These are phyloP conservation scores for Pichia thaimueangensis DNA, from an alignment of 805 yeast species.

Conservation along the genomic window DNA sequence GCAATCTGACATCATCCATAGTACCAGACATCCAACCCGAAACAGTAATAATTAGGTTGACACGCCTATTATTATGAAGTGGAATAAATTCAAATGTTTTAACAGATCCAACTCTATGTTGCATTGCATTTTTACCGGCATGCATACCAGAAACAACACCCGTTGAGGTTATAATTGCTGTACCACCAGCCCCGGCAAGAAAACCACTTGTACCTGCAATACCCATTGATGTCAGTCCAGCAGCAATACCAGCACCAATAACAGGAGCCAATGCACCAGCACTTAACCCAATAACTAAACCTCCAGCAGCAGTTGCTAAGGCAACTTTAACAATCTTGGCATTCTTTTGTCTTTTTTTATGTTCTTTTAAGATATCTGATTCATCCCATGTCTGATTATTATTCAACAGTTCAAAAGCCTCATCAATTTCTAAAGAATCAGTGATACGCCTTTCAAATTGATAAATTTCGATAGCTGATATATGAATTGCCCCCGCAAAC, in stretches of 20 bases:
- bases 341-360: slow-evolving; percentile 59
- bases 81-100: slow-evolving; percentile 92
- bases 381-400: slow-evolving; percentile 64
- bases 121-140: slow-evolving; percentile 83
- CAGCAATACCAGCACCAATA: slow-evolving; percentile 97
- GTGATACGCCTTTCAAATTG: slow-evolving; percentile 90
- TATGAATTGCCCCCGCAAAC: slow-evolving; percentile 58
- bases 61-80: slow-evolving; percentile 80
- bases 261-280: slow-evolving; percentile 97
- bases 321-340: slow-evolving; percentile 83
- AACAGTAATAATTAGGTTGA: slow-evolving; percentile 80
- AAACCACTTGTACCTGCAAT: slow-evolving; percentile 90
- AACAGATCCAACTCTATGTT: slow-evolving; percentile 82
- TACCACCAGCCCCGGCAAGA: slow-evolving; percentile 94
- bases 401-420: slow-evolving; percentile 31
- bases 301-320: slow-evolving; percentile 93
- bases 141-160: slow-evolving; percentile 88
- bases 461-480: slow-evolving; percentile 60
- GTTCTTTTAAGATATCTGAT: slow-evolving; percentile 55
- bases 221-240: slow-evolving; percentile 93
- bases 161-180: slow-evolving; percentile 86
- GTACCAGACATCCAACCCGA: slow-evolving; percentile 98
- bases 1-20: slow-evolving; percentile 91
- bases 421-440: slow-evolving; percentile 80
- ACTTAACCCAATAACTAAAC: slow-evolving; percentile 85